These are phyloP conservation scores for Capronia coronata DNA, from an alignment of 2,329 filamentous ascomycete species.

Conservation along the genomic window DNA sequence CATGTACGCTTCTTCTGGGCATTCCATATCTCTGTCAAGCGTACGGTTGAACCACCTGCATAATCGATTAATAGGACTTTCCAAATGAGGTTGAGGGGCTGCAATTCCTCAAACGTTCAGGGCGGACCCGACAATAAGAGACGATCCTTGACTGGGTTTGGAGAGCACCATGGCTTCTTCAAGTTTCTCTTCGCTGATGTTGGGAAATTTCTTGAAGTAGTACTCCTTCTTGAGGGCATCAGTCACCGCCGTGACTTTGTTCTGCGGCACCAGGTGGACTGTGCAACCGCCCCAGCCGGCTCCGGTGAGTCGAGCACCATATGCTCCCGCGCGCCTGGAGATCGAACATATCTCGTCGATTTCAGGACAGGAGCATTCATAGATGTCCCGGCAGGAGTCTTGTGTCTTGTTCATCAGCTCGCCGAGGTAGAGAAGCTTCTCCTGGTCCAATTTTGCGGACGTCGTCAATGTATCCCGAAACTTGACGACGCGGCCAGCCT, in stretches of 20 bases:
- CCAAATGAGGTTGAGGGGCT: no score
- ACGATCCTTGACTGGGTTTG: conserved; percentile 66
- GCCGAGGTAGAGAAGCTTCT: conserved; percentile 68
- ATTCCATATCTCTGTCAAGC: no score
- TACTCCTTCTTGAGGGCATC: conserved; percentile 64
- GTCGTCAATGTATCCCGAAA: conserved; percentile 73
- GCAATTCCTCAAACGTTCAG: conserved; percentile 23
- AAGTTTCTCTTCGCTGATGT: conserved; percentile 65
- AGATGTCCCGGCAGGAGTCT: conserved; percentile 74
- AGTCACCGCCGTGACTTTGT: conserved; percentile 72
- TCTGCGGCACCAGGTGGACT: conserved; percentile 81
- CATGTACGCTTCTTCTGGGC: no score
- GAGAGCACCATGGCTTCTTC: conserved; percentile 79
- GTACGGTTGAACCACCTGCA: no score
- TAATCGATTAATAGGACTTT: no score
- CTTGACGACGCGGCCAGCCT: conserved; percentile 75
- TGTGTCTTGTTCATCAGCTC: conserved; percentile 85
- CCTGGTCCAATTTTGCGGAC: conserved; percentile 44
- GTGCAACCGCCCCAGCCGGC: conserved; percentile 96
- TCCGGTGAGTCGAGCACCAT: conserved; percentile 61
- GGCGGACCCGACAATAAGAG: conserved; percentile 24
- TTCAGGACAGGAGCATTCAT: conserved; percentile 87
- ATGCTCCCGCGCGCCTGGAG: conserved; percentile 68
- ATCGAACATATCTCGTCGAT: conserved; percentile 83
- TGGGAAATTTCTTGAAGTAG: conserved; percentile 72